These are phyloP conservation scores for Chaetomiaceae sp. DNA, from an alignment of 2,329 filamentous ascomycete species.

Conservation along the genomic window DNA sequence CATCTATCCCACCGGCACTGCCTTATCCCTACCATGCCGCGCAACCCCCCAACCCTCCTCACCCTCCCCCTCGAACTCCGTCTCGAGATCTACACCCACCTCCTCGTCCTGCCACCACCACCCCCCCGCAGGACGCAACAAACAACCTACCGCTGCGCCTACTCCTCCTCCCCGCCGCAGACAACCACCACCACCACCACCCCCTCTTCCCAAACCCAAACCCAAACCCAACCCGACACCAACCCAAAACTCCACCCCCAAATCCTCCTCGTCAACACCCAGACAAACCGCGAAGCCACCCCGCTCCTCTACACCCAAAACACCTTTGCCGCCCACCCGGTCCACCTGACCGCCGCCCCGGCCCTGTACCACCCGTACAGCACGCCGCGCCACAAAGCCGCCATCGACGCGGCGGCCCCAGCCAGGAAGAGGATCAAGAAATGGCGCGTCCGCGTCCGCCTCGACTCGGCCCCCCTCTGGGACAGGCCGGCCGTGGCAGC, in stretches of 20 bases:
- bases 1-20: no score
- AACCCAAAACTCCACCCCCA: conserved; percentile 37
- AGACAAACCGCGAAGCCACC: conserved; percentile 39
- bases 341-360: conserved; percentile 39
- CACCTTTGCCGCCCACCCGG: conserved; percentile 41
- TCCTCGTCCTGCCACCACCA: conserved; percentile 35
- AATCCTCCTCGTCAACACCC: conserved; percentile 40
- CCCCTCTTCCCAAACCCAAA: conserved; percentile 1
- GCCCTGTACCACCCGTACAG: conserved; percentile 21
- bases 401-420: no score
- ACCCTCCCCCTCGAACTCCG: conserved; percentile 44
- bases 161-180: not conserved
- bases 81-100: conserved; percentile 42
- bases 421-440: no score
- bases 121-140: not conserved
- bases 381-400: conserved; percentile 29
- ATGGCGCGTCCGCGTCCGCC: conserved; percentile 34
- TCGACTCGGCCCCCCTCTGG: conserved; percentile 32
- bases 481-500: conserved; percentile 20
- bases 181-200: conserved; percentile 15
- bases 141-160: conserved; percentile 13
- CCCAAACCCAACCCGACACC: not conserved
- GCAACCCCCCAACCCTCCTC: conserved; percentile 31
- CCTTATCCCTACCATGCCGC: no score
- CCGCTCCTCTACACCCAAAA: conserved; percentile 42